Evolutionary conservation across 1,284 basidiomycete genomes (phyloP).

Genomic region (Ganoderma lingzhi): DNA sequence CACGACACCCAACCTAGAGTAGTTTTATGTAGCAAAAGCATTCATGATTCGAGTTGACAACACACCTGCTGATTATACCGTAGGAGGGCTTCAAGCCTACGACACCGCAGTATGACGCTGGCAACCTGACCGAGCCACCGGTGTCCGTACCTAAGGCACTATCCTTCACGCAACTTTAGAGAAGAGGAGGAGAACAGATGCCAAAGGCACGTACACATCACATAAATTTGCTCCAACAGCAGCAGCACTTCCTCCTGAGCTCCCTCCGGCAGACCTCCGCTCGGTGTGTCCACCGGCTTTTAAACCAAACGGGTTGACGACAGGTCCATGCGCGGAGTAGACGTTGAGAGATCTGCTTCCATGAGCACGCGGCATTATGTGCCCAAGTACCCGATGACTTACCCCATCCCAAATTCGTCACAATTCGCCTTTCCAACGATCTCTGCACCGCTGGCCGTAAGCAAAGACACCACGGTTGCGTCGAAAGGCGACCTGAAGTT

Average conservation of each 20-base stretch:
- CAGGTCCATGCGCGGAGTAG: conserved; percentile 77
- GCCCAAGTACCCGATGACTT: conserved; percentile 8
- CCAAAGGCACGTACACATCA: conserved; percentile 66
- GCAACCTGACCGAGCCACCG: conserved; percentile 92
- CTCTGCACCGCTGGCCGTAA: conserved; percentile 73
- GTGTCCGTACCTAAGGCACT: conserved; percentile 96
- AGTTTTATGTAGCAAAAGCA: not conserved
- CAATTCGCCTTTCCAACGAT: conserved; percentile 93
- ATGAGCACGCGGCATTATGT: conserved; percentile 28
- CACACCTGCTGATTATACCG: conserved; percentile 85
- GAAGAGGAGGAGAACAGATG: not conserved
- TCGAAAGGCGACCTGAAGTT: conserved; percentile 87
- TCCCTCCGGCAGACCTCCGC: conserved; percentile 81
- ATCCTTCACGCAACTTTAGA: conserved; percentile 26
- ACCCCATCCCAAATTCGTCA: conserved; percentile 99
- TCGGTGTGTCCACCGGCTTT: conserved; percentile 35
- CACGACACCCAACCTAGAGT: conserved; percentile 84
- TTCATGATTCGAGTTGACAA: not conserved
- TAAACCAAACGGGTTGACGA: conserved; percentile 74
- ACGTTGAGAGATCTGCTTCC: conserved; percentile 72
- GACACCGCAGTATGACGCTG: conserved; percentile 94
- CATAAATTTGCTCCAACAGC: conserved; percentile 83
- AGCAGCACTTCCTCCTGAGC: conserved; percentile 86
- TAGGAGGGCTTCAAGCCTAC: conserved; percentile 96
- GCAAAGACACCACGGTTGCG: conserved; percentile 81